phyloP scores from a whole-genome alignment of 2,329 filamentous ascomycete genomes.

The Didymella pinodella region DNA sequence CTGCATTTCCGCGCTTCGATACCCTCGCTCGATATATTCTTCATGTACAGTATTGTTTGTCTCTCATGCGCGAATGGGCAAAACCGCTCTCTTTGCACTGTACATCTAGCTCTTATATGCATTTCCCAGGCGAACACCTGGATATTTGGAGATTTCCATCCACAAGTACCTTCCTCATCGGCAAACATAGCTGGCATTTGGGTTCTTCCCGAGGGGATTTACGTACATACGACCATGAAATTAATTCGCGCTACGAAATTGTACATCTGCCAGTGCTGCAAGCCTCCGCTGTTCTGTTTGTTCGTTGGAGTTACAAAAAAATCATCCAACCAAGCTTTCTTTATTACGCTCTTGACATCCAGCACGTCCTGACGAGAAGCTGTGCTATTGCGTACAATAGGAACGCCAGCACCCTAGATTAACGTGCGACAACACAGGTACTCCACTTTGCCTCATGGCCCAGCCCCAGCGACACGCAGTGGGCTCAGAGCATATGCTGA shows the following conservation, averaged over 20 bases:
- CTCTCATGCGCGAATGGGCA: constrained; percentile 8
- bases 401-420: neutral
- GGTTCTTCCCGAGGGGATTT: neutral
- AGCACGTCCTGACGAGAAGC: neutral
- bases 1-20: constrained; percentile 21
- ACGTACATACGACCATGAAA: neutral
- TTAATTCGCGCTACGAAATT: neutral
- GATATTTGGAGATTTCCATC: constrained; percentile 1
- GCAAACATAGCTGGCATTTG: neutral
- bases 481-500: neutral
- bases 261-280: no score
- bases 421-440: neutral
- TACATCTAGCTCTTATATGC: constrained; percentile 2
- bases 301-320: neutral
- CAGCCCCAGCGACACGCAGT: neutral
- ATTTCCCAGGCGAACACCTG: neutral
- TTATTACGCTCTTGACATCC: neutral
- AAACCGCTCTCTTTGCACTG: constrained; percentile 10
- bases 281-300: neutral
- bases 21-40: constrained; percentile 14
- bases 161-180: neutral
- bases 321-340: neutral
- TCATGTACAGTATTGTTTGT: neutral
- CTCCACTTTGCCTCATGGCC: neutral
- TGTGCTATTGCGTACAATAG: neutral